Evolutionary conservation across 78 protist species (phyloP).

Genomic region (Dictyostelium firmibasis): DNA sequence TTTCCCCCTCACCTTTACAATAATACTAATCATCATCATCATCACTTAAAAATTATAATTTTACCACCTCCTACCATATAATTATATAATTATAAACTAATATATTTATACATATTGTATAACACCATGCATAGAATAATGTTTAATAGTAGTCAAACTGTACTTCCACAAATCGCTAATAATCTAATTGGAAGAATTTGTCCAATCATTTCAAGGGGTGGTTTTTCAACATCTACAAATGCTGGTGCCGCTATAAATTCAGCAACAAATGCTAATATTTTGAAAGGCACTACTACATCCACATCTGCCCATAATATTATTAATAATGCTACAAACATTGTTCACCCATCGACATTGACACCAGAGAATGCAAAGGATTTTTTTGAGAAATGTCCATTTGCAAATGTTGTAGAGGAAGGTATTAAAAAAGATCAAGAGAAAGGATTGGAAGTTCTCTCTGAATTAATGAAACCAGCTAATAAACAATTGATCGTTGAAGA

Average conservation of each 20-base stretch:
- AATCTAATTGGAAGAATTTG: background rate
- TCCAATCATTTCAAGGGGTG: background rate
- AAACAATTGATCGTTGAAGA: background rate
- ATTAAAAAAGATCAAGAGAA: slow-evolving; percentile 42
- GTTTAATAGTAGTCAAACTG: slow-evolving; percentile 6
- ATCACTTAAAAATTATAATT: background rate
- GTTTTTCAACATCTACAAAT: background rate
- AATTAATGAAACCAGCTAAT: slow-evolving; percentile 38
- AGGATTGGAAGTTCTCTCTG: slow-evolving; percentile 60
- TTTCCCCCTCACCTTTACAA: background rate
- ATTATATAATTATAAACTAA: background rate
- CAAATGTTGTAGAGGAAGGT: slow-evolving; percentile 61
- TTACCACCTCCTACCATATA: background rate
- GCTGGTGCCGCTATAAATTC: background rate
- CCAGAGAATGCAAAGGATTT: slow-evolving; percentile 77
- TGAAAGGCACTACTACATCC: background rate
- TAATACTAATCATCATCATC: background rate
- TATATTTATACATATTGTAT: background rate
- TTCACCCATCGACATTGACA: slow-evolving; percentile 58
- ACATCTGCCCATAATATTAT: background rate
- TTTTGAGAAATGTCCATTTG: slow-evolving; percentile 72
- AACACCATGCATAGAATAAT: background rate
- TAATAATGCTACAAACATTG: background rate
- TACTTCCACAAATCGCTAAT: background rate
- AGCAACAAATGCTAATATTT: background rate